Percentiles rank a stretch among this genome's conserved stretches.
These are phyloP conservation scores for Phyllosticta citriasiana DNA, from an alignment of 2,329 filamentous ascomycete species.

Conservation along the genomic window DNA sequence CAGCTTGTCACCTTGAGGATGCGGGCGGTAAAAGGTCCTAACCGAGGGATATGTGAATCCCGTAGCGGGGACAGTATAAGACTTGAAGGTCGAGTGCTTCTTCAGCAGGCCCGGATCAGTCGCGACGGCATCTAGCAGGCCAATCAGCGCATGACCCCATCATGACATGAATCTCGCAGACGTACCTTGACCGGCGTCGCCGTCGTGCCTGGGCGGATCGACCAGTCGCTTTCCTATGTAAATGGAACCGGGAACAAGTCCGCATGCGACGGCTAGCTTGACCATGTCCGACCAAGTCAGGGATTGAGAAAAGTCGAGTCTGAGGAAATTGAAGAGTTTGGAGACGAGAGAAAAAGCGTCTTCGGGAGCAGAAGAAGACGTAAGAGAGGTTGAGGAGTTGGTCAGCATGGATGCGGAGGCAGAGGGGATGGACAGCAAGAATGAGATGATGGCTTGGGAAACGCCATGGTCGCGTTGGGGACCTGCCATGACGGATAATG, in stretches of 20 bases:
- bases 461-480: slow-evolving; percentile 7
- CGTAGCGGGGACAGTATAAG: slow-evolving; percentile 59
- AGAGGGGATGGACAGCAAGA: background rate
- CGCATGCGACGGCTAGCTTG: slow-evolving; percentile 27
- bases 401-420: slow-evolving; percentile 1
- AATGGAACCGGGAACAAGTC: slow-evolving; percentile 21
- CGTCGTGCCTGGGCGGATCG: background rate
- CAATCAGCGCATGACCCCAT: slow-evolving; percentile 2
- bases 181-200: background rate
- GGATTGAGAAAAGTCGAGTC: slow-evolving; percentile 13
- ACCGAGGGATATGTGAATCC: slow-evolving; percentile 62
- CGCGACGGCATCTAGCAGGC: slow-evolving; percentile 33
- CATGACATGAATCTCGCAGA: background rate
- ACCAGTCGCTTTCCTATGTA: background rate
- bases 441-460: background rate
- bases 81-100: slow-evolving; percentile 60
- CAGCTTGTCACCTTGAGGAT: slow-evolving; percentile 73
- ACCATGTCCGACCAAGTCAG: slow-evolving; percentile 27
- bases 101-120: slow-evolving; percentile 73
- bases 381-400: background rate
- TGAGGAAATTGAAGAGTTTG: slow-evolving; percentile 19
- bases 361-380: background rate
- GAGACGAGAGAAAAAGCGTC: slow-evolving; percentile 7
- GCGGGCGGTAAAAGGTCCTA: slow-evolving; percentile 73
- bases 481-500: slow-evolving; percentile 2